A percentile compares a stretch with the other conserved stretches of the same genome.
Conservation (phyloP, 139 green algal species). For the Coelastrella sp. region DNA sequence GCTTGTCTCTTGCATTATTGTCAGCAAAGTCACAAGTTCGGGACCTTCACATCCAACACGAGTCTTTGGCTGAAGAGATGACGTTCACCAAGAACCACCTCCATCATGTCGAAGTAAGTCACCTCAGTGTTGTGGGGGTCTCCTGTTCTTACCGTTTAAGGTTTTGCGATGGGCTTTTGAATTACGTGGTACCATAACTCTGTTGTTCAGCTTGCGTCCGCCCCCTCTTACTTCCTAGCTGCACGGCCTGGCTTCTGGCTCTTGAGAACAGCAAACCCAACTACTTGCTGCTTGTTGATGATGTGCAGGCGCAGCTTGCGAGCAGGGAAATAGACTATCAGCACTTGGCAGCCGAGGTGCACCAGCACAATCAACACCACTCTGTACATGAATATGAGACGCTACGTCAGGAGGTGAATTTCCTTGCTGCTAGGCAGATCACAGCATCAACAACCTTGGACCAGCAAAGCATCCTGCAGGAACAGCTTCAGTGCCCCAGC, state of each 20-base stretch:
- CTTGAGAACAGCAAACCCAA: background rate
- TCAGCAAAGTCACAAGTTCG: background rate
- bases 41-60: conserved; percentile 16
- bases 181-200: background rate
- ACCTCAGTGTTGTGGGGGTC: background rate
- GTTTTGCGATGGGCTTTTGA: background rate
- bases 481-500: too few relatives aligned
- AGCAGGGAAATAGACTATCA: conserved; percentile 21
- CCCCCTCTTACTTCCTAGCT: too few relatives aligned
- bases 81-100: conserved; percentile 40
- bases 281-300: background rate
- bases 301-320: conserved; percentile 13
- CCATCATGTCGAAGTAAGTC: conserved; percentile 35
- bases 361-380: background rate
- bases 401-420: conserved; percentile 9
- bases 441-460: too few relatives aligned
- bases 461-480: too few relatives aligned
- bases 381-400: conserved; percentile 2
- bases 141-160: background rate
- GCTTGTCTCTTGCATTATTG: background rate
- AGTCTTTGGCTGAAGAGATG: conserved; percentile 19
- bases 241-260: background rate
- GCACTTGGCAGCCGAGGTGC: background rate
- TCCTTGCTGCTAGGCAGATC: too few relatives aligned
- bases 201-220: too few relatives aligned